These are phyloP conservation scores for Hypholoma fasciculare DNA, from an alignment of 768 basidiomycete genomes.

Conservation along the genomic window DNA sequence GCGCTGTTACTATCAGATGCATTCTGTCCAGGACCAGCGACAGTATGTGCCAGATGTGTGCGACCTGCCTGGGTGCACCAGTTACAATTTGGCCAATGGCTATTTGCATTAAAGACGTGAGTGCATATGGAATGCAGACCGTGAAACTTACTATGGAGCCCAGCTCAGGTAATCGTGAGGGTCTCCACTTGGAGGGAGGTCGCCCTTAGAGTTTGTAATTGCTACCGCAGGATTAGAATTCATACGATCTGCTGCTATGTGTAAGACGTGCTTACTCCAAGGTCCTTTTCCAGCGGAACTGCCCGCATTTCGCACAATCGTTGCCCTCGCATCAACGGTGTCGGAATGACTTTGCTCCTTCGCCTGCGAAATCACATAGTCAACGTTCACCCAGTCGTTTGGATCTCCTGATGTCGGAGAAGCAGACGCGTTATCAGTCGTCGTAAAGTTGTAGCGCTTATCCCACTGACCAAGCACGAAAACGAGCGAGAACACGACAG, in stretches of 20 bases:
- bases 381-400: conserved; percentile 50
- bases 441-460: too few species aligned
- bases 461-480: background rate
- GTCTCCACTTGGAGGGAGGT: conserved; percentile 30
- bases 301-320: conserved; percentile 36
- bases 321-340: conserved; percentile 31
- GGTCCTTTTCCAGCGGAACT: conserved; percentile 34
- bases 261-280: conserved; percentile 20
- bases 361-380: conserved; percentile 37
- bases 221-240: conserved; percentile 23
- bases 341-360: conserved; percentile 13
- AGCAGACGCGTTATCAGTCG: background rate
- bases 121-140: background rate
- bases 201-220: conserved; percentile 28
- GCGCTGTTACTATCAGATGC: conserved; percentile 4
- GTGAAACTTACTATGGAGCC: conserved; percentile 49
- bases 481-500: background rate
- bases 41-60: conserved; percentile 24
- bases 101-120: conserved; percentile 11
- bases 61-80: conserved; percentile 38
- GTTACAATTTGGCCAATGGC: conserved; percentile 57
- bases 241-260: conserved; percentile 20
- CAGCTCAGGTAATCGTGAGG: conserved; percentile 54
- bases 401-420: conserved; percentile 35
- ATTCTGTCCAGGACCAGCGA: conserved; percentile 18